Conservation (phyloP, 768 basidiomycete genomes). For the Chlorophyllum brunneum region DNA sequence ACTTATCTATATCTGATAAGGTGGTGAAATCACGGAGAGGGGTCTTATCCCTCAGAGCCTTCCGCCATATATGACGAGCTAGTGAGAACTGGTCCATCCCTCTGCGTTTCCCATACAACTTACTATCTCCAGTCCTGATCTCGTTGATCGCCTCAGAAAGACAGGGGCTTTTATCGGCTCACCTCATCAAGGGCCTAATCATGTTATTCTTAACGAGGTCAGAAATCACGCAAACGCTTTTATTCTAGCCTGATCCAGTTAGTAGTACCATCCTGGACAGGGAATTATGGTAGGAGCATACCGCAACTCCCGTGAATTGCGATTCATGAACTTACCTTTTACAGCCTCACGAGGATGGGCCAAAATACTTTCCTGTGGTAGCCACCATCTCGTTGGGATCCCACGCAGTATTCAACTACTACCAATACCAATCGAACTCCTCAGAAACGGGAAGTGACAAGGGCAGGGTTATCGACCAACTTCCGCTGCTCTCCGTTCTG, state of each 20-base stretch:
- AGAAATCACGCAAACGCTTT: conserved; percentile 15
- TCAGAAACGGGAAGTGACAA: conserved; percentile 19
- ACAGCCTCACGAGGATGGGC: conserved; percentile 92
- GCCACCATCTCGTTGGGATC: conserved; percentile 88
- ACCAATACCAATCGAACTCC: conserved; percentile 46
- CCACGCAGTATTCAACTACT: conserved; percentile 81
- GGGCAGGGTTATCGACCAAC: conserved; percentile 57
- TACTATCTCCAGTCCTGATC: conserved; percentile 57
- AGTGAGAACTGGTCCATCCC: conserved; percentile 39
- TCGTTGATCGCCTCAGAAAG: conserved; percentile 63
- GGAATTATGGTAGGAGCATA: conserved; percentile 76
- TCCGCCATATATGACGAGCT: conserved; percentile 65
- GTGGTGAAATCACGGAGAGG: conserved; percentile 71
- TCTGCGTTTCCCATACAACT: not conserved
- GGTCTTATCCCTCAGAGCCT: conserved; percentile 65
- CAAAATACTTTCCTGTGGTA: conserved; percentile 82
- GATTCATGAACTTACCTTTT: conserved; percentile 12
- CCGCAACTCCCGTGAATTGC: conserved; percentile 6
- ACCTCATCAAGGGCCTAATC: conserved; percentile 73
- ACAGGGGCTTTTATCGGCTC: conserved; percentile 63
- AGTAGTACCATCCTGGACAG: conserved; percentile 82
- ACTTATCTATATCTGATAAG: conserved; percentile 28
- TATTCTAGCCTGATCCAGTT: not conserved
- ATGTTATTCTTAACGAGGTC: conserved; percentile 87
- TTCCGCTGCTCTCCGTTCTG: conserved; percentile 66